phyloP scores from a whole-genome alignment of 2,329 filamentous ascomycete genomes.

The Cordyceps militaris region DNA sequence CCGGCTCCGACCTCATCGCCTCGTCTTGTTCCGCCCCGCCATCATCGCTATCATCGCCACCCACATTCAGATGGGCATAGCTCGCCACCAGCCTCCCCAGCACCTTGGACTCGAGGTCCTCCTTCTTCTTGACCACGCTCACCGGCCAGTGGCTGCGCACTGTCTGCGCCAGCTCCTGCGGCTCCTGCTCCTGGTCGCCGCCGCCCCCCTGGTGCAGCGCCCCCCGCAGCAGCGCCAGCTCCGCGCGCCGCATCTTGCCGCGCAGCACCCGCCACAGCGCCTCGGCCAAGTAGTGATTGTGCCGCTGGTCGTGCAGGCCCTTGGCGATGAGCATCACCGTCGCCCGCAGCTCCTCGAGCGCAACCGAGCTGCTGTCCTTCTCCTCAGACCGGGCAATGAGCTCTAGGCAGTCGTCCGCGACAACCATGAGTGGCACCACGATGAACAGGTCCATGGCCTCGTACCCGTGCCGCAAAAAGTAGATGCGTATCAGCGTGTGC shows the following conservation, averaged over 20 bases:
- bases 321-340: not conserved
- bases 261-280: not conserved
- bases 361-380: not conserved
- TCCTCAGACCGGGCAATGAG: not conserved
- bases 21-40: not conserved
- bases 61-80: not conserved
- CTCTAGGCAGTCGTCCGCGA: not conserved
- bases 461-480: conserved; percentile 2
- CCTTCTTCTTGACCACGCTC: not conserved
- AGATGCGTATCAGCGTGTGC: not conserved
- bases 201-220: not conserved
- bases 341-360: not conserved
- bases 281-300: not conserved
- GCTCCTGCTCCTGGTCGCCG: not conserved
- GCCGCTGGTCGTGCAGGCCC: not conserved
- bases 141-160: conserved; percentile 2
- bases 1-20: not conserved
- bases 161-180: not conserved
- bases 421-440: not conserved
- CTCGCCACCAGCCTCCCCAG: not conserved
- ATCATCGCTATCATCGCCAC: not conserved
- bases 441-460: not conserved
- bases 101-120: not conserved
- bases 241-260: not conserved
- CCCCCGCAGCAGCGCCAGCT: not conserved